Evolutionary conservation across 1,284 basidiomycete genomes (phyloP).

Genomic region (Cutaneotrichosporon spelunceum): DNA sequence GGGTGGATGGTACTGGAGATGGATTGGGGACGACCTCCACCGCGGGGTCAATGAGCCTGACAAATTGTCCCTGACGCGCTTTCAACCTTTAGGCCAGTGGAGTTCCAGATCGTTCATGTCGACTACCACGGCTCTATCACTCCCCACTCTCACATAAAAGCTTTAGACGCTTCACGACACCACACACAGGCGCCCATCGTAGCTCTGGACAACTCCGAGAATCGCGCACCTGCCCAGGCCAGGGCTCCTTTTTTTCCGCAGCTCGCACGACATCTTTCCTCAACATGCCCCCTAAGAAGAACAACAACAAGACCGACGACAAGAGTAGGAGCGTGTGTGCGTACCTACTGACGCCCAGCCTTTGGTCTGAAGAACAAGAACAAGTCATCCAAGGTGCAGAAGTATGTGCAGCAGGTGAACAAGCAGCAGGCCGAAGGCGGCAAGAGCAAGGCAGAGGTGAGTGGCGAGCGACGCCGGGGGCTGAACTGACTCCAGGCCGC

Average conservation of each 20-base stretch:
- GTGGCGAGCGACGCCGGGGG: conserved; percentile 20
- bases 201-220: not conserved
- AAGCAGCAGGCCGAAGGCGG: conserved; percentile 64
- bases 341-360: conserved; percentile 34
- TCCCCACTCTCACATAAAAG: not conserved
- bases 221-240: not conserved
- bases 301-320: conserved; percentile 36
- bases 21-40: not conserved
- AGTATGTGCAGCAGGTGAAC: conserved; percentile 73
- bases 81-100: conserved; percentile 1
- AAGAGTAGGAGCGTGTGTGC: conserved; percentile 25
- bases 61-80: not conserved
- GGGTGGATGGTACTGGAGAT: not conserved
- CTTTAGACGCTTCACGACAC: not conserved
- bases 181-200: not conserved
- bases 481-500: conserved; percentile 55
- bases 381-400: conserved; percentile 88
- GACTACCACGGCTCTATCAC: not conserved
- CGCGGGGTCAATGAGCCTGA: not conserved
- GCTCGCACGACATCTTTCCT: conserved; percentile 7
- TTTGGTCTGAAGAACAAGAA: conserved; percentile 98
- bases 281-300: conserved; percentile 47
- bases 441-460: conserved; percentile 66
- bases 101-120: not conserved
- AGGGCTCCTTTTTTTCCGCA: not conserved